phyloP scores from a whole-genome alignment of 2,329 filamentous ascomycete species.

The Phoma sp. region DNA sequence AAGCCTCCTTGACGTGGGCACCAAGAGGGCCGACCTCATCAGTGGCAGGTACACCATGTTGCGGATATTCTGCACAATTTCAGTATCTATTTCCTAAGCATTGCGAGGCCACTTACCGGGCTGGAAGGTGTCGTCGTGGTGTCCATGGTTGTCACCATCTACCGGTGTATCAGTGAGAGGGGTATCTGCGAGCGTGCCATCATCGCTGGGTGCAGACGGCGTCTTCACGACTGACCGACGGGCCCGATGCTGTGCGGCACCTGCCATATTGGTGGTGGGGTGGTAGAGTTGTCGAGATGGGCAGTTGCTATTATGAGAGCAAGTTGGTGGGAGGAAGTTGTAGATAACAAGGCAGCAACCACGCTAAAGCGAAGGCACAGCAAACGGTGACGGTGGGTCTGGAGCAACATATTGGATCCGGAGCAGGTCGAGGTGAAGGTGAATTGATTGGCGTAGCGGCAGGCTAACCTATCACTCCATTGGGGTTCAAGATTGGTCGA shows the following conservation, averaged over 20 bases:
- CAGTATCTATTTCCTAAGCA: too few species aligned
- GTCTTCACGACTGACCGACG: neutral
- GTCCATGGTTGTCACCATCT: neutral
- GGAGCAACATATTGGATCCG: neutral
- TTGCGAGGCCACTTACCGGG: neutral
- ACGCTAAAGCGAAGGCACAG: neutral
- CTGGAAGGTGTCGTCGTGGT: neutral
- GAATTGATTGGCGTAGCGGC: neutral
- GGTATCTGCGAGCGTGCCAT: neutral
- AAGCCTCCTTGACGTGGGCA: slow-evolving; percentile 68
- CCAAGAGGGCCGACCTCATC: slow-evolving; percentile 56
- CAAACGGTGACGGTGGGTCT: slow-evolving; percentile 2
- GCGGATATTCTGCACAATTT: neutral
- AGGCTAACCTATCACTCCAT: neutral
- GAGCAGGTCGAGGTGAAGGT: neutral
- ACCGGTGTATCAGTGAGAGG: neutral
- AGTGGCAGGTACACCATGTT: neutral
- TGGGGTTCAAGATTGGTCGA: too few species aligned
- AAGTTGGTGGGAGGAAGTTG: neutral
- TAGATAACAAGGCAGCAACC: neutral
- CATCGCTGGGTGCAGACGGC: neutral
- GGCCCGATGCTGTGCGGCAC: neutral
- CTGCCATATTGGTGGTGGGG: neutral
- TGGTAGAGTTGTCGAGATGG: neutral
- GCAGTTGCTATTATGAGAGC: too few species aligned